These are phyloP conservation scores for Cyclotella sp. DNA, from an alignment of 108 stramenopile species.

Conservation along the genomic window DNA sequence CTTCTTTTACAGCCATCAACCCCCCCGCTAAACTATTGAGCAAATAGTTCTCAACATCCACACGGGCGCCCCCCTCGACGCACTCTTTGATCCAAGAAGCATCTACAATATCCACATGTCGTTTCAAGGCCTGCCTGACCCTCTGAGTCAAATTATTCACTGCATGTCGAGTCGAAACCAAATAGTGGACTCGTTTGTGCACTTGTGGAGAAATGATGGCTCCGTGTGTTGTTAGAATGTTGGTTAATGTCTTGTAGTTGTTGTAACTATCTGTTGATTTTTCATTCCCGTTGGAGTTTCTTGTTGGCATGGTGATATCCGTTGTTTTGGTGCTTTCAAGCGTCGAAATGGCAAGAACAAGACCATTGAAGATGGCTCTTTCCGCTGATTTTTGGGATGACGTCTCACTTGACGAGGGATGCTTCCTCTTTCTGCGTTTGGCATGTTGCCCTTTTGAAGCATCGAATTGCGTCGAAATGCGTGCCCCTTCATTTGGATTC, in stretches of 20 bases:
- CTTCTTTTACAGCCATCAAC: constrained; percentile 19
- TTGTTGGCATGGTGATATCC: constrained; percentile 14
- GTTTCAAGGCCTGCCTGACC: constrained; percentile 78
- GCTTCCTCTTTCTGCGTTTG: background rate
- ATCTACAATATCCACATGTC: constrained; percentile 66
- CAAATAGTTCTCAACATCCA: constrained; percentile 24
- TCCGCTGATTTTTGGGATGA: background rate
- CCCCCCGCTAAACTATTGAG: constrained; percentile 16
- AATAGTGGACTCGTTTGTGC: constrained; percentile 60
- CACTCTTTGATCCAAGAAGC: constrained; percentile 66
- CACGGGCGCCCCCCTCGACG: constrained; percentile 1
- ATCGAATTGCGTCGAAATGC: no score
- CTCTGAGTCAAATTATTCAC: constrained; percentile 68
- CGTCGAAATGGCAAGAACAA: constrained; percentile 66
- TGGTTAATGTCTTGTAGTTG: constrained; percentile 24
- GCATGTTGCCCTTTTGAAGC: no score
- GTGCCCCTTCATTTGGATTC: no score
- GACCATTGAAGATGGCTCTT: constrained; percentile 45
- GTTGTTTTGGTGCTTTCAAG: constrained; percentile 37
- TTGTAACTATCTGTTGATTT: constrained; percentile 15
- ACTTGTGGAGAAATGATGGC: constrained; percentile 72
- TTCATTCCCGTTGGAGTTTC: constrained; percentile 4
- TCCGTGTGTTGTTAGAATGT: constrained; percentile 35
- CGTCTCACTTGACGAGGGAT: background rate
- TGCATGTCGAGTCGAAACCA: constrained; percentile 62